phyloP scores from a whole-genome alignment of 2,329 filamentous ascomycete species.

The Aschersonia sp. region DNA sequence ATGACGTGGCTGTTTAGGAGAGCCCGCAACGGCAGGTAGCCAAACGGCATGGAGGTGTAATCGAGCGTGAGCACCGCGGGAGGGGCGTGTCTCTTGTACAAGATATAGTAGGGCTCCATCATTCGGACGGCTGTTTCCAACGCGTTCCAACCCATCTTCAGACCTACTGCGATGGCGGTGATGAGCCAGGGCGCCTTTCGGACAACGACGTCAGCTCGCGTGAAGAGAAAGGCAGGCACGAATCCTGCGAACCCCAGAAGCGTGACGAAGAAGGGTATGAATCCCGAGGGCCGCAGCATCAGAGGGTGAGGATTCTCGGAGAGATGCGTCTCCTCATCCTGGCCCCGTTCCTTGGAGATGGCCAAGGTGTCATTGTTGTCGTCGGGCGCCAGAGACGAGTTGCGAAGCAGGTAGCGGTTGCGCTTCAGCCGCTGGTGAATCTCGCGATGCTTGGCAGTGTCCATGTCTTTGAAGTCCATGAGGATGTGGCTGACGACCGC shows the following conservation, averaged over 20 bases:
- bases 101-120: conserved; percentile 61
- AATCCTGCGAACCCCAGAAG: conserved; percentile 41
- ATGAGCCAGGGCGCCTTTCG: conserved; percentile 51
- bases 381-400: conserved; percentile 56
- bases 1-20: conserved; percentile 49
- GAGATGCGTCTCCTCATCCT: conserved; percentile 33
- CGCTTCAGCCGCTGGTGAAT: conserved; percentile 55
- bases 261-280: conserved; percentile 43
- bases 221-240: conserved; percentile 50
- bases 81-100: conserved; percentile 50
- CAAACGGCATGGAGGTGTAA: conserved; percentile 58
- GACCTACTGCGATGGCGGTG: conserved; percentile 47
- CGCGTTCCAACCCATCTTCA: conserved; percentile 55
- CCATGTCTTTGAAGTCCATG: conserved; percentile 59
- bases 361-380: conserved; percentile 25
- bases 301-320: conserved; percentile 52
- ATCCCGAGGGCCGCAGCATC: conserved; percentile 47
- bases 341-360: conserved; percentile 26
- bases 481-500: conserved; percentile 59
- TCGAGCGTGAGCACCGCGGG: conserved; percentile 54
- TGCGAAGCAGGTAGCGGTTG: conserved; percentile 53
- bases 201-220: conserved; percentile 35
- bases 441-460: conserved; percentile 48
- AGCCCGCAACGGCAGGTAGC: conserved; percentile 46
- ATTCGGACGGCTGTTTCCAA: conserved; percentile 57